phyloP scores from a whole-genome alignment of 352 stramenopile species.

The Phytophthora tentaculata region DNA sequence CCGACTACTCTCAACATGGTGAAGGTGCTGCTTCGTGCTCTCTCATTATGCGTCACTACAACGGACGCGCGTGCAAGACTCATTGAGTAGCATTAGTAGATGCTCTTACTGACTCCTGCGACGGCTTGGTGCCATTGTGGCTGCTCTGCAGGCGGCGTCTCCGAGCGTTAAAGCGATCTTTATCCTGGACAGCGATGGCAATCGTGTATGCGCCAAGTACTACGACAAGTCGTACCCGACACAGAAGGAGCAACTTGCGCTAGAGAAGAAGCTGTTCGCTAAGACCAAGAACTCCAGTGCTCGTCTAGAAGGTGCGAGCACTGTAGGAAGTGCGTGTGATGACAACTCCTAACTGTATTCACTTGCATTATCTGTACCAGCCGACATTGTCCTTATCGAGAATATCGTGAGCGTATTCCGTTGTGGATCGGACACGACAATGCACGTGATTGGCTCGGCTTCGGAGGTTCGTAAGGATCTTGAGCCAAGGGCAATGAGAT shows the following conservation, averaged over 20 bases:
- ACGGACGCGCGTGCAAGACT: background rate
- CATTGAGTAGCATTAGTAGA: background rate
- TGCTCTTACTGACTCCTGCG: background rate
- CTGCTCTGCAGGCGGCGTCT: slow-evolving; percentile 52
- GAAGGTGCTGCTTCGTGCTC: slow-evolving; percentile 51
- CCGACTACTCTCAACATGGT: slow-evolving; percentile 44
- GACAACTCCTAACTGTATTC: slow-evolving; percentile 5
- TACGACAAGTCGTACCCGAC: slow-evolving; percentile 91
- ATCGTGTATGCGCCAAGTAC: slow-evolving; percentile 92
- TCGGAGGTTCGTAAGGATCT: slow-evolving; percentile 56
- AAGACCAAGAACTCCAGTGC: slow-evolving; percentile 92
- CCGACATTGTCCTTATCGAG: slow-evolving; percentile 90
- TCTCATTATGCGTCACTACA: slow-evolving; percentile 8
- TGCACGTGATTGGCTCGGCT: slow-evolving; percentile 88
- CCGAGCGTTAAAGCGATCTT: slow-evolving; percentile 90
- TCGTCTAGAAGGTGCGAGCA: slow-evolving; percentile 73
- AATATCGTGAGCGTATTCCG: slow-evolving; percentile 92
- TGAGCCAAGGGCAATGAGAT: background rate
- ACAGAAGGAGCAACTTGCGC: slow-evolving; percentile 83
- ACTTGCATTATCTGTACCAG: slow-evolving; percentile 39
- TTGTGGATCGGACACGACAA: slow-evolving; percentile 86
- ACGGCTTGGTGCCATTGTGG: slow-evolving; percentile 17
- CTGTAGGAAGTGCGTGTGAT: background rate
- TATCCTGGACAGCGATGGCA: slow-evolving; percentile 88
- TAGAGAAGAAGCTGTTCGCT: slow-evolving; percentile 91